Base-by-base conservation (phyloP, 495 filamentous ascomycete genomes). In the Podospora pseudoanserina region DNA sequence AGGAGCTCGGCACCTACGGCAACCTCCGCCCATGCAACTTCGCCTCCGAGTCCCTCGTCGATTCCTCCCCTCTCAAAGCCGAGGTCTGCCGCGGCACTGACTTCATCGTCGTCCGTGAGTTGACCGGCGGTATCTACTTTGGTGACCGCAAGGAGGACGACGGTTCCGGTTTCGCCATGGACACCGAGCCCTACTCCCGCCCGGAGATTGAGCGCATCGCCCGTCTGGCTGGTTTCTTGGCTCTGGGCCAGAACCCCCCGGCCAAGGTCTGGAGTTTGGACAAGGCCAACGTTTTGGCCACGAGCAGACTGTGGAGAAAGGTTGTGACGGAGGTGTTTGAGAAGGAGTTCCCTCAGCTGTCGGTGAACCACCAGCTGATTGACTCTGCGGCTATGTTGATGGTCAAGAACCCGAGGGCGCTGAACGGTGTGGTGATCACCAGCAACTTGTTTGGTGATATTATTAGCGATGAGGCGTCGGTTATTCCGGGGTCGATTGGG, bases 11-110 rank as follows among this genome's bases (percentile, higher is more conserved):
- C 75, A 92, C 95, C 72, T 99, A 95, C 82, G 95, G 94, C 72
- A 99, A 99, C 87, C 90, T 99, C 60, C 93, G 95, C 4, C 95
- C 95, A 5, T 99, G 95, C 88, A 94, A 89, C 86, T 99, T 99
- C 84, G 92, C 94, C 54, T 92, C 94, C 28, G 91, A 94, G 65
- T 86, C 88, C 34, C 91, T 99, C 59, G 88, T 97, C 80, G 88
- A 93, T 55, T 85, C 82, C 81, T 97, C 94, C 13, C 95, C 95
- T 0, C 88, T 99, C 62, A 96, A 96, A 79, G 90, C 90, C 62
- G 85, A 90, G 5, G 85, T 99, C 60, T 96, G 92, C 86, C 86
- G 88, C 63, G 94, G 91, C 71, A 92, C 90, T 71, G 89, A 98
- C 86, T 95, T 99, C 83, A 94, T 90, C 82, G 90, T 99, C 77